Evolutionary conservation across 139 green algal species (phyloP).

Genomic region (Edaphochlamys debaryana): DNA sequence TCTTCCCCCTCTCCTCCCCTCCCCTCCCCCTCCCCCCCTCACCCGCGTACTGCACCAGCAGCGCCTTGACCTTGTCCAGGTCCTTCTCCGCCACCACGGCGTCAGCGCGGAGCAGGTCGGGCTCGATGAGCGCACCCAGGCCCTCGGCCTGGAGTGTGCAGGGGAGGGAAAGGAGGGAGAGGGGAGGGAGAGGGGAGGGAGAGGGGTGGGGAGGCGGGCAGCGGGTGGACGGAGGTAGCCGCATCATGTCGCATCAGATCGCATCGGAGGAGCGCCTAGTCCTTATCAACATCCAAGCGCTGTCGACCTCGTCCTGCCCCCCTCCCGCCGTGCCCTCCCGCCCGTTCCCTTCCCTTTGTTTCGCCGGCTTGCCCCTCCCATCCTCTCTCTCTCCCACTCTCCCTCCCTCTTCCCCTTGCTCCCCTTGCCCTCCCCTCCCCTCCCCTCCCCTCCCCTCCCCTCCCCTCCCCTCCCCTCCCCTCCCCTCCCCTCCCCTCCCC

Average conservation of each 20-base stretch:
- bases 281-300: too few species aligned
- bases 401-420: too few species aligned
- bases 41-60: conserved; percentile 70
- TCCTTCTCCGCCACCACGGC: conserved; percentile 55
- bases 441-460: not conserved
- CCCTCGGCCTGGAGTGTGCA: conserved; percentile 45
- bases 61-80: conserved; percentile 61
- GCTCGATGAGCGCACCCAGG: conserved; percentile 60
- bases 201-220: not conserved
- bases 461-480: too few species aligned
- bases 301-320: too few species aligned
- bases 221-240: not conserved
- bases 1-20: not conserved
- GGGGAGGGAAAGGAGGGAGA: not conserved
- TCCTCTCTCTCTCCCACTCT: too few species aligned
- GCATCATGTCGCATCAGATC: not conserved
- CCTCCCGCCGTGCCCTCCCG: too few species aligned
- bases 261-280: too few species aligned
- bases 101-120: conserved; percentile 51
- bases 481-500: not conserved
- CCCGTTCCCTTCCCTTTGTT: too few species aligned
- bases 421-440: not conserved
- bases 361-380: too few species aligned
- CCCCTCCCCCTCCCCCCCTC: not conserved
- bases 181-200: not conserved